phyloP scores from a whole-genome alignment of 495 filamentous ascomycete genomes.

The Neurospora sp. region DNA sequence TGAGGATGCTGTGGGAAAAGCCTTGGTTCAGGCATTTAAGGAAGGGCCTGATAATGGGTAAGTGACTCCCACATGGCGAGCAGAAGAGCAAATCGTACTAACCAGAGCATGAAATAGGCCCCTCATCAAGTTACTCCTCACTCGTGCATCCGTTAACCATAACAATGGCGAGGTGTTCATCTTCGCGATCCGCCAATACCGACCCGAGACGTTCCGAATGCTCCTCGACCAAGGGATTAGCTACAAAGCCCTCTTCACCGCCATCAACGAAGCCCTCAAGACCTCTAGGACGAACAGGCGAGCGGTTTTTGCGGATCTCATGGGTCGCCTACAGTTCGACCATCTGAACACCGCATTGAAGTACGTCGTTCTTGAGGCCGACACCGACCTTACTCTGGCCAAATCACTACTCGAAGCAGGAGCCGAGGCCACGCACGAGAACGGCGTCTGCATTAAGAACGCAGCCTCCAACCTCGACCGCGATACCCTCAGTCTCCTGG shows the following conservation, averaged over 20 bases:
- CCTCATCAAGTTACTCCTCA: conserved; percentile 15
- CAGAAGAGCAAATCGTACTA: neutral
- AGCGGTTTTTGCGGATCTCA: conserved; percentile 9
- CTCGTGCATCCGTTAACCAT: conserved; percentile 18
- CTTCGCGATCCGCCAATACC: conserved; percentile 18
- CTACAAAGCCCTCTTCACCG: conserved; percentile 19
- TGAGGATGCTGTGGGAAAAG: conserved; percentile 21
- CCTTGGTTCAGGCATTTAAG: conserved; percentile 26
- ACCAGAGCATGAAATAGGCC: neutral
- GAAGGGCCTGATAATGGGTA: conserved; percentile 16
- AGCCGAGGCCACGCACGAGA: conserved; percentile 16
- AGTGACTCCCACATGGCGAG: neutral
- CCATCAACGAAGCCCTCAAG: conserved; percentile 15
- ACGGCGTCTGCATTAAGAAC: conserved; percentile 21
- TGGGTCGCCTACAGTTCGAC: conserved; percentile 13
- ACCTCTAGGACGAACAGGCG: conserved; percentile 2
- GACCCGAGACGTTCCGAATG: conserved; percentile 13
- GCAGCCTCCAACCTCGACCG: conserved; percentile 18
- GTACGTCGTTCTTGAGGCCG: conserved; percentile 12
- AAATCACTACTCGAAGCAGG: conserved; percentile 16
- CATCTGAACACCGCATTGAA: conserved; percentile 23
- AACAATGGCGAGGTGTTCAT: conserved; percentile 24
- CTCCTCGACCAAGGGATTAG: conserved; percentile 17
- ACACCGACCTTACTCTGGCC: conserved; percentile 13
- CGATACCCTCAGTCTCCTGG: conserved; percentile 10